Percentiles rank a stretch among this genome's conserved stretches.
These are phyloP conservation scores for Stagonosporopsis tanaceti DNA, from an alignment of 2,329 filamentous ascomycete genomes.

Conservation along the genomic window DNA sequence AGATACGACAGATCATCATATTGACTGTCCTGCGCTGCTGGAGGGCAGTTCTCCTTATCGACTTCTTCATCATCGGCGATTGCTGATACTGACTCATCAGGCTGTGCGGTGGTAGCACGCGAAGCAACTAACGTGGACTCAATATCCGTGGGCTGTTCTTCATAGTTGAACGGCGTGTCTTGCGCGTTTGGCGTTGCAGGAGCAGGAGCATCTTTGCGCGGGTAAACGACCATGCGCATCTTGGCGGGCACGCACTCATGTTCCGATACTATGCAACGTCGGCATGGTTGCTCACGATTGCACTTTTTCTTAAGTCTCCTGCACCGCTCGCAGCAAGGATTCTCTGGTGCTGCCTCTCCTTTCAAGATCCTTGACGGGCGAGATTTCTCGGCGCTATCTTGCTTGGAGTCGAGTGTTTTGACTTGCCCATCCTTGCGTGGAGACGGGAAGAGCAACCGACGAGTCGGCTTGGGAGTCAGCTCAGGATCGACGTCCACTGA, in stretches of 20 bases:
- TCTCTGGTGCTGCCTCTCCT: conserved; percentile 25
- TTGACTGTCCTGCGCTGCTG: conserved; percentile 42
- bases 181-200: neutral
- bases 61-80: conserved; percentile 20
- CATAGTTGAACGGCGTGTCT: neutral
- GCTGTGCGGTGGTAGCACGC: neutral
- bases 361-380: neutral
- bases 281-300: conserved; percentile 38
- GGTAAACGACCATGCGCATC: conserved; percentile 25
- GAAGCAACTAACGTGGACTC: neutral
- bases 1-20: conserved; percentile 68
- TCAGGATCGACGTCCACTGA: conserved; percentile 60
- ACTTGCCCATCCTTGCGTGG: conserved; percentile 71
- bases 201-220: conserved; percentile 14
- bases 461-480: conserved; percentile 68
- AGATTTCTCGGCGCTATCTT: conserved; percentile 11
- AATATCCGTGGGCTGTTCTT: neutral
- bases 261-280: conserved; percentile 31
- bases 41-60: conserved; percentile 67
- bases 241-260: conserved; percentile 35
- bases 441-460: conserved; percentile 78
- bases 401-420: conserved; percentile 66
- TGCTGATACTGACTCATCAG: neutral
- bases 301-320: conserved; percentile 34
- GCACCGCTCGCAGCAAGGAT: conserved; percentile 36